Evolutionary conservation across 1,139 yeast species (phyloP).

Genomic region (Kodamaea ohmeri): DNA sequence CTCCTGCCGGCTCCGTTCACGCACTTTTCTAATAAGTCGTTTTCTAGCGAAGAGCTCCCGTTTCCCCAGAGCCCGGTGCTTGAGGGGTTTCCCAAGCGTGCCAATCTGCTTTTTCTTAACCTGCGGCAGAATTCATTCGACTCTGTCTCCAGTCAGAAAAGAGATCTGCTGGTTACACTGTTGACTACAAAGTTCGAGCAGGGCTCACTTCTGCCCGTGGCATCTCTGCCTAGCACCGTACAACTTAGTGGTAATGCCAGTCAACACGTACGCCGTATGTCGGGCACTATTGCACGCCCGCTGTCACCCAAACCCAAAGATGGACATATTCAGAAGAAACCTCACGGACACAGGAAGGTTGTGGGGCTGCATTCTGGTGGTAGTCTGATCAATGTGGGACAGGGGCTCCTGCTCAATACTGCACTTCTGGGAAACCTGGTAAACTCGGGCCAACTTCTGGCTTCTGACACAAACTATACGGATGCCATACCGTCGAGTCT

Average conservation of each 20-base stretch:
- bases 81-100: conserved; percentile 17
- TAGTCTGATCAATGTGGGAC: neutral
- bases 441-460: neutral
- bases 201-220: conserved; percentile 6
- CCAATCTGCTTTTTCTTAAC: conserved; percentile 17
- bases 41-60: conserved; percentile 6
- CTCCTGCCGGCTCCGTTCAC: conserved; percentile 10
- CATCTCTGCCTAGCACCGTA: conserved; percentile 6
- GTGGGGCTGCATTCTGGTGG: conserved; percentile 1
- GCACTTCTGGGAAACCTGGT: neutral
- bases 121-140: conserved; percentile 10
- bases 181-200: conserved; percentile 5
- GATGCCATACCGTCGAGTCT: neutral
- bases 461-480: conserved; percentile 1
- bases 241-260: conserved; percentile 5
- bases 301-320: conserved; percentile 9
- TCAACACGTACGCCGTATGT: conserved; percentile 7
- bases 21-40: conserved; percentile 3
- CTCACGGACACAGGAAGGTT: conserved; percentile 2
- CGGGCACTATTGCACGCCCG: conserved; percentile 3
- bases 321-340: conserved; percentile 9
- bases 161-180: conserved; percentile 6
- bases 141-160: conserved; percentile 6
- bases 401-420: neutral
- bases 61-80: conserved; percentile 10